phyloP scores from a whole-genome alignment of 805 yeast genomes.

The Nakazawaea holstii region DNA sequence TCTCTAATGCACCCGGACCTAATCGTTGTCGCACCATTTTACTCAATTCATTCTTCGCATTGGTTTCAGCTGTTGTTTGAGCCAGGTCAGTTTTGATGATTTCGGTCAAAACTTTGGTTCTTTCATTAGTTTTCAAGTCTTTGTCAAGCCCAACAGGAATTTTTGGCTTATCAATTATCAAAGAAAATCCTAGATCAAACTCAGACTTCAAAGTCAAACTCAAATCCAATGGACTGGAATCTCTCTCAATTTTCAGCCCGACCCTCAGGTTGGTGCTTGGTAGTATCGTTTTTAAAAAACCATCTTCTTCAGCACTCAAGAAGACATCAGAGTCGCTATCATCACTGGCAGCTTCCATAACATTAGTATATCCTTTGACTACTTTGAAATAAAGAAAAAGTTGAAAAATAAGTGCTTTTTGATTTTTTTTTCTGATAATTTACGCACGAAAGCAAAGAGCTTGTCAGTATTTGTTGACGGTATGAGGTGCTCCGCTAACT shows the following conservation, averaged over 20 bases:
- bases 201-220: not conserved
- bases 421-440: no score
- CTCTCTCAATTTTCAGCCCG: not conserved
- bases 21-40: not conserved
- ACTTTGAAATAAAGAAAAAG: no score
- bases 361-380: no score
- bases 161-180: conserved; percentile 1
- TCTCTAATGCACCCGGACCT: not conserved
- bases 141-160: not conserved
- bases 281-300: not conserved
- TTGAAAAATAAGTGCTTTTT: no score
- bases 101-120: not conserved
- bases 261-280: not conserved
- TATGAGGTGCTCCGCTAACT: no score
- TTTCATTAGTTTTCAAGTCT: not conserved
- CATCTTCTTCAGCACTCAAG: not conserved
- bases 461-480: no score
- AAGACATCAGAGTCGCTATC: not conserved
- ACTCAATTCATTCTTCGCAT: not conserved
- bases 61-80: not conserved
- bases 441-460: no score
- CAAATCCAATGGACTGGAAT: no score
- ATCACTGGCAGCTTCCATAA: no score
- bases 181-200: not conserved
- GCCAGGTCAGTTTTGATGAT: not conserved